Conservation (phyloP, 2,329 filamentous ascomycete genomes). For the Raffaelea ambrosiae region DNA sequence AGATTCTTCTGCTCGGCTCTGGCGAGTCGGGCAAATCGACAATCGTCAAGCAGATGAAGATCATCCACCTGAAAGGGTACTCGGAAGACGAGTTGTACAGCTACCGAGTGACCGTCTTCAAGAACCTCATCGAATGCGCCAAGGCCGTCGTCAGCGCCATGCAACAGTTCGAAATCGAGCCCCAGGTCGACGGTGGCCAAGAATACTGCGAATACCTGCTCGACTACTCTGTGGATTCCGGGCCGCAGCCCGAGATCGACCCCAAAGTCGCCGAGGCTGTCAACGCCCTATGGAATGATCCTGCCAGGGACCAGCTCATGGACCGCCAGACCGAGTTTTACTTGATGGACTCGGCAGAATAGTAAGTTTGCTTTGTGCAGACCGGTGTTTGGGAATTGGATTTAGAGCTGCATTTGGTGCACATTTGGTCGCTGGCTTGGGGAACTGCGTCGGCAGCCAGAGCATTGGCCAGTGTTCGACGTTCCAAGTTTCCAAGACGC, state of each 20-base stretch:
- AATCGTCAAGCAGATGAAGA: slow-evolving; percentile 99
- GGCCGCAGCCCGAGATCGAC: slow-evolving; percentile 79
- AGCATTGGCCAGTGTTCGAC: neutral
- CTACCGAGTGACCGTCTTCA: slow-evolving; percentile 95
- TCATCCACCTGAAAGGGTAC: slow-evolving; percentile 97
- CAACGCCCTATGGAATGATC: slow-evolving; percentile 82
- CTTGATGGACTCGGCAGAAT: slow-evolving; percentile 97
- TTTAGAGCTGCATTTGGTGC: no score
- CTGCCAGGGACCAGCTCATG: slow-evolving; percentile 72
- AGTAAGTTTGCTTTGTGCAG: slow-evolving; percentile 52
- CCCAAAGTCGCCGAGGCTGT: slow-evolving; percentile 74
- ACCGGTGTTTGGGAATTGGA: no score
- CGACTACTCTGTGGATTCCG: slow-evolving; percentile 83
- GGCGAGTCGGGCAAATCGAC: slow-evolving; percentile 98
- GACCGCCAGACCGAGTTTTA: slow-evolving; percentile 98
- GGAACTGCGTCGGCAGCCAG: neutral
- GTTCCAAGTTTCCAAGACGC: neutral
- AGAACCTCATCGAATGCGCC: slow-evolving; percentile 94
- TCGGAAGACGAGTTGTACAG: slow-evolving; percentile 87
- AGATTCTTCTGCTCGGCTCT: slow-evolving; percentile 89
- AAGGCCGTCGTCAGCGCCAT: slow-evolving; percentile 89
- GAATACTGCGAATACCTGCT: slow-evolving; percentile 71
- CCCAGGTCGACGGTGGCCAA: slow-evolving; percentile 61
- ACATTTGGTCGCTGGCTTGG: no score
- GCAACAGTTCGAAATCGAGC: slow-evolving; percentile 82